Conservation (phyloP, 1,284 basidiomycete species). For the Marasmius fiardii region DNA sequence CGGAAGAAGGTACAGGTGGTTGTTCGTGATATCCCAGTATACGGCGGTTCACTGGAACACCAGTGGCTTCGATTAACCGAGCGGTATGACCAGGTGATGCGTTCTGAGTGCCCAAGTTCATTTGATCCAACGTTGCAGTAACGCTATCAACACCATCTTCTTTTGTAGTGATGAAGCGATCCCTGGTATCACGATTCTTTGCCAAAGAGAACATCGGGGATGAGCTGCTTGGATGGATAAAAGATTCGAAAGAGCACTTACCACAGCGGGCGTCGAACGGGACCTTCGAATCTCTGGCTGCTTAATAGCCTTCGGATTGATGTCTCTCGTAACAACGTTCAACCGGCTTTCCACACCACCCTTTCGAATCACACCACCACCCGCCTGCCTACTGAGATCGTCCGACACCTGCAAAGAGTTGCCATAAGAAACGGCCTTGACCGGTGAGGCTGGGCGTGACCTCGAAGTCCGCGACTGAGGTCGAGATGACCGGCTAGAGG, state of each 20-base stretch:
- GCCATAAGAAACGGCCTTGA: conserved; percentile 48
- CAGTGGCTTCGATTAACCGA: conserved; percentile 69
- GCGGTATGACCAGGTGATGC: conserved; percentile 75
- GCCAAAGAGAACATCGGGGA: conserved; percentile 1
- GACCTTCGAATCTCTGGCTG: conserved; percentile 66
- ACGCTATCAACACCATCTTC: conserved; percentile 56
- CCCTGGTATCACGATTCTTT: conserved; percentile 47
- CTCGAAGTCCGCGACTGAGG: conserved; percentile 35
- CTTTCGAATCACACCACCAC: conserved; percentile 63
- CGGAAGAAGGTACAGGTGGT: conserved; percentile 66
- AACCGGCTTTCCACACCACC: conserved; percentile 74
- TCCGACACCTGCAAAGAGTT: conserved; percentile 47
- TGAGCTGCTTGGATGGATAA: conserved; percentile 11
- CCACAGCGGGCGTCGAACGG: conserved; percentile 62
- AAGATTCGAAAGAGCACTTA: conserved; percentile 24
- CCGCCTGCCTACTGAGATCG: conserved; percentile 58
- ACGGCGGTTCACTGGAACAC: conserved; percentile 68
- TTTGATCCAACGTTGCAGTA: conserved; percentile 60
- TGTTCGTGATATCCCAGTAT: conserved; percentile 78
- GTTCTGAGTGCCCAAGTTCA: conserved; percentile 56
- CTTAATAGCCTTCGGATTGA: conserved; percentile 44
- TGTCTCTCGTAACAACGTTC: conserved; percentile 65
- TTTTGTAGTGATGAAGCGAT: conserved; percentile 72
- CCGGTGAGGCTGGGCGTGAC: conserved; percentile 43
- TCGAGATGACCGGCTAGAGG: conserved; percentile 3